These are phyloP conservation scores for Barnettozyma sucrosica DNA, from an alignment of 805 yeast genomes.

Conservation along the genomic window DNA sequence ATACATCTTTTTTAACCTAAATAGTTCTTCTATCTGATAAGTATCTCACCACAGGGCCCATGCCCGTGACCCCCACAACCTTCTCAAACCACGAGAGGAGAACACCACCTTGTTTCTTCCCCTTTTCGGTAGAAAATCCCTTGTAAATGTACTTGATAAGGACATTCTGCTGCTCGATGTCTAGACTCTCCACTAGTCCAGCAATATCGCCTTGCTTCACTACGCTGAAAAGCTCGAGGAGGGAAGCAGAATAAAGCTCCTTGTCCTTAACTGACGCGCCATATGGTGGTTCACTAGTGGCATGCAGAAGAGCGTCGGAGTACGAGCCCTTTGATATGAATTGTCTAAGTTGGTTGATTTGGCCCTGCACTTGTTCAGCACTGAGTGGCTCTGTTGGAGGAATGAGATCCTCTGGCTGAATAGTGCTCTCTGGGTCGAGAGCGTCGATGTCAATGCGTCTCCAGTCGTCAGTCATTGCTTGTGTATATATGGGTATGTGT, in stretches of 20 bases:
- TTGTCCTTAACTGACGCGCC: conserved; percentile 61
- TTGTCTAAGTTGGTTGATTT: conserved; percentile 53
- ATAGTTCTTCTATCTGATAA: conserved; percentile 81
- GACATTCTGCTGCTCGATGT: conserved; percentile 62
- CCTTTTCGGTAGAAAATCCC: conserved; percentile 72
- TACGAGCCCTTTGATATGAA: conserved; percentile 68
- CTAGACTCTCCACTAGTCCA: conserved; percentile 51
- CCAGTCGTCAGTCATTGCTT: conserved; percentile 59
- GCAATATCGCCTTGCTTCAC: conserved; percentile 65
- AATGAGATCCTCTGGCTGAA: conserved; percentile 57
- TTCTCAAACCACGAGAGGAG: conserved; percentile 90
- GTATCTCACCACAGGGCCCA: conserved; percentile 83
- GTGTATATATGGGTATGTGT: neutral
- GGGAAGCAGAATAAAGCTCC: conserved; percentile 42
- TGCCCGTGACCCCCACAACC: conserved; percentile 76
- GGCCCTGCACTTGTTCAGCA: conserved; percentile 47
- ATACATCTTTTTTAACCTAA: conserved; percentile 27
- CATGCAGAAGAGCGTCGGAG: conserved; percentile 55
- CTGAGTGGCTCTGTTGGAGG: conserved; percentile 41
- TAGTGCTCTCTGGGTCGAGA: conserved; percentile 69
- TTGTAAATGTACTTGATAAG: conserved; percentile 81
- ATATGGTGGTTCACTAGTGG: conserved; percentile 75
- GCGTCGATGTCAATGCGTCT: conserved; percentile 94
- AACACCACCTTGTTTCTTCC: conserved; percentile 82
- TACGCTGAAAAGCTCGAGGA: conserved; percentile 66